A percentile compares a stretch with the other conserved stretches of the same genome.
phyloP scores from a whole-genome alignment of 495 filamentous ascomycete species.

The Penicillium maclennaniae region DNA sequence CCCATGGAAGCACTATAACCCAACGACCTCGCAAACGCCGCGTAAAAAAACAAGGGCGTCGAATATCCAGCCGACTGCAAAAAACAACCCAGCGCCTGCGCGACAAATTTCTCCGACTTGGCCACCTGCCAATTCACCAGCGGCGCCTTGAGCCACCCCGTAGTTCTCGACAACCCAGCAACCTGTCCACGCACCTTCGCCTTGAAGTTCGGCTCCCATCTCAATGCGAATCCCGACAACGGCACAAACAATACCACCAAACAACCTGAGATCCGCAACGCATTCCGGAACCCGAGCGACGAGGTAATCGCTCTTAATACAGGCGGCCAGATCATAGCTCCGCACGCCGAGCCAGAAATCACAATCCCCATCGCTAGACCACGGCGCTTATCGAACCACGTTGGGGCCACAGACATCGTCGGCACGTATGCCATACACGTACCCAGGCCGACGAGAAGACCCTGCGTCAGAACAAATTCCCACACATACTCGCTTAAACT shows the following conservation, averaged over 20 bases:
- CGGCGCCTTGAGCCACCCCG: slow-evolving; percentile 27
- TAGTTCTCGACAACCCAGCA: slow-evolving; percentile 15
- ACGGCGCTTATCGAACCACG: slow-evolving; percentile 54
- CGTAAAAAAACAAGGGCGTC: slow-evolving; percentile 43
- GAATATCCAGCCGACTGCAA: slow-evolving; percentile 44
- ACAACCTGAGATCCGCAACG: slow-evolving; percentile 47
- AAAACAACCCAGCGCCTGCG: slow-evolving; percentile 37
- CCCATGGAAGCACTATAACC: slow-evolving; percentile 36
- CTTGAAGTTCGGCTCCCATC: slow-evolving; percentile 43
- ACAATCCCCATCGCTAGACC: slow-evolving; percentile 52
- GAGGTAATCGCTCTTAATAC: slow-evolving; percentile 46
- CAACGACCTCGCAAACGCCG: slow-evolving; percentile 38
- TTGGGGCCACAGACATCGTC: slow-evolving; percentile 48
- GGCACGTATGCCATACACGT: slow-evolving; percentile 50
- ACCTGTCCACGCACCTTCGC: slow-evolving; percentile 27
- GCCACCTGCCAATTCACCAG: slow-evolving; percentile 37
- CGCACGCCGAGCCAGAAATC: slow-evolving; percentile 52
- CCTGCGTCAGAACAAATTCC: slow-evolving; percentile 60
- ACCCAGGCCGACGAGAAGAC: slow-evolving; percentile 48
- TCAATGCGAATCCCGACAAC: slow-evolving; percentile 40
- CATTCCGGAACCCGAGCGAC: slow-evolving; percentile 49
- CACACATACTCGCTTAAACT: slow-evolving; percentile 53
- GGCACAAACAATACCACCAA: slow-evolving; percentile 43
- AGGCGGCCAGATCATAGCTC: slow-evolving; percentile 48
- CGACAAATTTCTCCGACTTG: slow-evolving; percentile 34